Evolutionary conservation across 2,329 filamentous ascomycete genomes (phyloP).

Genomic region (Magnaporthiopsis incrustans): DNA sequence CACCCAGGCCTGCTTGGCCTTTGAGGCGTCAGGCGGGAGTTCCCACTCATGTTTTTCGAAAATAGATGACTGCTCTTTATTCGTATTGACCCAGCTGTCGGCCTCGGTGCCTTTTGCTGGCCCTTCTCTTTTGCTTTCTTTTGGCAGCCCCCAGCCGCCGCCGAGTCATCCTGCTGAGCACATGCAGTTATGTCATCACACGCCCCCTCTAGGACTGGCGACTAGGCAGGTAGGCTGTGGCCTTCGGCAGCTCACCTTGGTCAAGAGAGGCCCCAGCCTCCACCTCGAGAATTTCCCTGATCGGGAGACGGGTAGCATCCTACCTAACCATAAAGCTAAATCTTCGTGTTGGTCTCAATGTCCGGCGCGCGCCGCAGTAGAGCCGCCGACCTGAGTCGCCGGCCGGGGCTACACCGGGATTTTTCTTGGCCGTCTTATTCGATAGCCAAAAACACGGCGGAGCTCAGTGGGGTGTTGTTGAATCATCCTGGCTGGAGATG

Average conservation of each 20-base stretch:
- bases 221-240: background rate
- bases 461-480: background rate
- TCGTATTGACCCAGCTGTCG: background rate
- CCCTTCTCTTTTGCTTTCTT: background rate
- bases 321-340: background rate
- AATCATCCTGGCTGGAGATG: background rate
- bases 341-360: background rate
- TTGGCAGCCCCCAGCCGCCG: too few relatives aligned
- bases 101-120: background rate
- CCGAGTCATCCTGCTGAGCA: background rate
- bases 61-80: background rate
- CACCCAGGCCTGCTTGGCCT: background rate
- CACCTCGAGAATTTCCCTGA: background rate
- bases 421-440: background rate
- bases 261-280: background rate
- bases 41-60: background rate
- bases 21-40: too few relatives aligned
- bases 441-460: background rate
- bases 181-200: background rate
- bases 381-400: too few relatives aligned
- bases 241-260: background rate
- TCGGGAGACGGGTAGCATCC: background rate
- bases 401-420: too few relatives aligned
- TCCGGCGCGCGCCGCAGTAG: background rate
- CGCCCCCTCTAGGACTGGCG: background rate